Evolutionary conservation across 73 alveolate species (phyloP), one percentile per base, ranked within the genome.

Genomic region (Paramecium sexaurelia): DNA sequence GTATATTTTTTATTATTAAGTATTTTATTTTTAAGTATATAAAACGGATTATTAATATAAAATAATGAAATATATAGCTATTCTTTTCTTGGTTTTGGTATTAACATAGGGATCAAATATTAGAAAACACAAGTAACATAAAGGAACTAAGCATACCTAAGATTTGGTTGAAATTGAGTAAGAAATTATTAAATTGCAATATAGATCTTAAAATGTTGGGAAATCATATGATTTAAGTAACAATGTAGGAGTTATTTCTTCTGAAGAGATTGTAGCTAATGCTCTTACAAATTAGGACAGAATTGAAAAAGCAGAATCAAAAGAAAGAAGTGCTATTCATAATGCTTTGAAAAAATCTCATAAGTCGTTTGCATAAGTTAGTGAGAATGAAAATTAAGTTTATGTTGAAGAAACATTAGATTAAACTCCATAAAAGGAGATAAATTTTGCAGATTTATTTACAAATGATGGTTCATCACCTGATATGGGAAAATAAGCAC

Each of bases 381-480:
- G 26, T 10, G 39, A 61, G 1, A 24, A 29, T 61, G 83, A 61
- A 29, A 61, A 61, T 29, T 29, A 29, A 32, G 47, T 32, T 10
- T 61, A 29, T 61, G 83, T 61, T 8, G 83, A 61, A 32, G 83
- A 61, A 61, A 61, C 83, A 7, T 61, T 61, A 61, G 83, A 61
- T 61, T 61, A 61, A 61, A 29, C 83, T 29, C 83, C 83, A 11
- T 26, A 61, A 26, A 61, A 61, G 26, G 83, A 61, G 39, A 61
- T 61, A 26, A 61, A 61, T 61, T 61, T 61, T 61, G 83, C 83
- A 71, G 86, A 71, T 13, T 71, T 71, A 71, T 71, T 35, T 22
- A 71, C 86, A 71, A 71, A 71, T 36, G 86, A 71, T 71, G 86
- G 86, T 35, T 37, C 17, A 35, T 71, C 86, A 33, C 86, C 86